Conservation (phyloP, 176 grass and related monocot genomes). For the Hyparrhenia diplandra region DNA sequence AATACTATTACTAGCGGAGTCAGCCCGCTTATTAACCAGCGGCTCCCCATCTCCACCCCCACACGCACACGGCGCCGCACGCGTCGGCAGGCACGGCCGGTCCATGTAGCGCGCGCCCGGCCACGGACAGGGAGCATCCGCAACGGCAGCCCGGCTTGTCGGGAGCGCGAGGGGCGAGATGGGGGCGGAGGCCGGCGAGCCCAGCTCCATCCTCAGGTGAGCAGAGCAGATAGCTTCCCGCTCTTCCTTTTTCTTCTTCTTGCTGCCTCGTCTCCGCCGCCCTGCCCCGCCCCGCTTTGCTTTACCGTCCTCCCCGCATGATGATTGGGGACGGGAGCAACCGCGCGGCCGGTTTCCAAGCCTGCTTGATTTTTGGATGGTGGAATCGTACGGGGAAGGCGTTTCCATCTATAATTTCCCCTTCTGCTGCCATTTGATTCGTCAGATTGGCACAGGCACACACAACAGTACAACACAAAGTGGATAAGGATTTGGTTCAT, state of each 20-base stretch:
- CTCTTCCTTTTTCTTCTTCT: neutral
- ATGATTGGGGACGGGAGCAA: neutral
- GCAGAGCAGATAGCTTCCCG: too few species aligned
- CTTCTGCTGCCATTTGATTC: neutral
- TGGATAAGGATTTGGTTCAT: neutral
- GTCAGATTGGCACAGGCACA: neutral
- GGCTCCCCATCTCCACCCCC: neutral
- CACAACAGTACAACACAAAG: neutral
- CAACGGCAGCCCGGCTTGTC: neutral
- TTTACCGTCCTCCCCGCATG: neutral
- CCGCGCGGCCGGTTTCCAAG: neutral
- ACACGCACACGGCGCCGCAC: neutral
- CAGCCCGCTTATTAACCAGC: neutral
- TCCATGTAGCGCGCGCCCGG: conserved; percentile 14
- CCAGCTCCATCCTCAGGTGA: conserved; percentile 56
- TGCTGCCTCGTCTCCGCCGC: neutral
- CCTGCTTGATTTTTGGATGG: neutral
- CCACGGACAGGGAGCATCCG: neutral
- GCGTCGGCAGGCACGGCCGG: neutral
- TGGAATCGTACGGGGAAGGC: neutral
- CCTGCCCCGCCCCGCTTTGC: too few species aligned
- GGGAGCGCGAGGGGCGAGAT: conserved; percentile 24
- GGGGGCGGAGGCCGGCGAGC: conserved; percentile 41
- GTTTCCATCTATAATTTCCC: neutral
- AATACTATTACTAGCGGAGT: neutral